Evolutionary conservation across 2,329 filamentous ascomycete genomes (phyloP).

Genomic region (Blastomyces percursus): DNA sequence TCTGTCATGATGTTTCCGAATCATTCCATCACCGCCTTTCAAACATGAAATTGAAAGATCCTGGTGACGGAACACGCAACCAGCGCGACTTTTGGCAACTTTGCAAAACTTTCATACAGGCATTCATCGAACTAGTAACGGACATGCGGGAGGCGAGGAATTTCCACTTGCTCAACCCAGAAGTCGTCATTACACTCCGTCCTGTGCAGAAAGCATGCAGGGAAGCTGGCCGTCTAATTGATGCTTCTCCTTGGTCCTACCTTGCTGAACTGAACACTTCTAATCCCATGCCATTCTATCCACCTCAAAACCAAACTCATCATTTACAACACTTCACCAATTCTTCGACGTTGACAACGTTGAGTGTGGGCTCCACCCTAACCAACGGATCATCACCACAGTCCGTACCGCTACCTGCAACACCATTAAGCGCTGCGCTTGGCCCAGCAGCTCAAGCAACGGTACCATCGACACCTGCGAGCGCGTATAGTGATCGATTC

Average conservation of each 20-base stretch:
- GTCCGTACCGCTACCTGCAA: constrained; percentile 59
- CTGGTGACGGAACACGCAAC: constrained; percentile 52
- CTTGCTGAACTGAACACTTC: constrained; percentile 35
- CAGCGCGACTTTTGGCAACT: constrained; percentile 55
- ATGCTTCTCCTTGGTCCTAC: constrained; percentile 52
- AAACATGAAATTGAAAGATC: constrained; percentile 74
- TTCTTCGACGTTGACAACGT: constrained; percentile 19
- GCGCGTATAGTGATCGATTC: constrained; percentile 38
- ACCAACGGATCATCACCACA: constrained; percentile 33
- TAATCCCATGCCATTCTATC: constrained; percentile 24
- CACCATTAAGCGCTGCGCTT: constrained; percentile 76
- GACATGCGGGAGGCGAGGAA: constrained; percentile 37
- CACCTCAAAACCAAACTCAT: constrained; percentile 15
- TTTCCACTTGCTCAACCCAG: constrained; percentile 44
- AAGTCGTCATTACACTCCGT: constrained; percentile 62
- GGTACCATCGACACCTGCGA: constrained; percentile 53
- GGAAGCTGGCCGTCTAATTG: constrained; percentile 64
- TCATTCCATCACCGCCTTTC: constrained; percentile 61
- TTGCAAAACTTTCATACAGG: constrained; percentile 51
- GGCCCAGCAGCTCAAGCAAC: constrained; percentile 72
- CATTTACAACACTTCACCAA: constrained; percentile 19
- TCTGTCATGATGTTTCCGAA: constrained; percentile 62
- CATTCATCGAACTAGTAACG: constrained; percentile 37
- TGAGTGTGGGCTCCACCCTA: constrained; percentile 6
- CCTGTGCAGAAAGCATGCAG: constrained; percentile 75